Conservation (phyloP, 75 land plant genomes). For the Cryptomeria japonica region DNA sequence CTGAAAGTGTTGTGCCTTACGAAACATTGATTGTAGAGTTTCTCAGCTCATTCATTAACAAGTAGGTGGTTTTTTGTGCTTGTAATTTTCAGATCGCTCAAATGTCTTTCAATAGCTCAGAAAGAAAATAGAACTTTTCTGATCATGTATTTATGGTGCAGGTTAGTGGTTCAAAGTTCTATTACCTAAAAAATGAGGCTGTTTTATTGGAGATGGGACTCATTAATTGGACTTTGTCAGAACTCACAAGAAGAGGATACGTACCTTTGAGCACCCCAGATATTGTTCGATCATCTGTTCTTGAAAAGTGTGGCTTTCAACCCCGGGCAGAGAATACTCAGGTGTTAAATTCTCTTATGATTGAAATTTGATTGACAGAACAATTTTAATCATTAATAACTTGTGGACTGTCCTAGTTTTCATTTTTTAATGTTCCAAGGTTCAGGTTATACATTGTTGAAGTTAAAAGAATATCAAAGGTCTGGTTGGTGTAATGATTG, state of each 20-base stretch:
- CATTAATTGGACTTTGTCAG: constrained; percentile 82
- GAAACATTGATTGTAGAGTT: too few species aligned
- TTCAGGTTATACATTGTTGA: not conserved
- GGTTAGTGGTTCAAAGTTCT: constrained; percentile 98
- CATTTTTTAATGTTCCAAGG: not conserved
- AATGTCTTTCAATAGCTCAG: not conserved
- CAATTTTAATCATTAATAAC: not conserved
- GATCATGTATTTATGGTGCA: constrained; percentile 19
- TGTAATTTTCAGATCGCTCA: not conserved
- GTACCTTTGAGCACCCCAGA: constrained; percentile 88
- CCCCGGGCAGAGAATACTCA: constrained; percentile 96
- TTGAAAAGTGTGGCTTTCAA: constrained; percentile 98
- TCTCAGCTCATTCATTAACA: too few species aligned
- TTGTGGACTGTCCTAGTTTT: not conserved
- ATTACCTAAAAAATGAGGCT: constrained; percentile 96
- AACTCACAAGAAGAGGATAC: constrained; percentile 78
- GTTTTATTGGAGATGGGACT: constrained; percentile 87
- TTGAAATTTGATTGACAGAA: not conserved
- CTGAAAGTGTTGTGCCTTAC: too few species aligned
- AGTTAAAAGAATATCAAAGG: not conserved
- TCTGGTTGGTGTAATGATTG: not conserved
- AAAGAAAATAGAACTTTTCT: not conserved
- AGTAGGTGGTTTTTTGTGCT: too few species aligned
- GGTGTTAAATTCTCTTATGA: constrained; percentile 39
- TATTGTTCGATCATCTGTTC: constrained; percentile 85